phyloP scores from a whole-genome alignment of 352 stramenopile genomes.

The Vaucheria bursata region DNA sequence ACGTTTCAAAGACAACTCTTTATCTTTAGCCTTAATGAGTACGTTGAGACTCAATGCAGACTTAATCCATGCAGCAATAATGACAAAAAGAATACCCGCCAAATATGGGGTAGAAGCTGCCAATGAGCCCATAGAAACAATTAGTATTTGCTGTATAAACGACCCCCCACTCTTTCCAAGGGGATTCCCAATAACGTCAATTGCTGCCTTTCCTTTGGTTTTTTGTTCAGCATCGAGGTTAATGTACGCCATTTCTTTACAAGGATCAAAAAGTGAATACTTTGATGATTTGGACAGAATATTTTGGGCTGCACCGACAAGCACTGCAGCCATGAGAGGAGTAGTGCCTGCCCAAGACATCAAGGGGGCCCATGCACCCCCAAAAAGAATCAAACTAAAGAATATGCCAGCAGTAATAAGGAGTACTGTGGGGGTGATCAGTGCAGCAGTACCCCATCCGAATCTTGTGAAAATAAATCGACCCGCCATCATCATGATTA shows the following conservation, averaged over 20 bases:
- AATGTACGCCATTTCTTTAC: constrained; percentile 78
- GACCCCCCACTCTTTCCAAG: constrained; percentile 70
- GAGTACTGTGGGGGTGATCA: constrained; percentile 62
- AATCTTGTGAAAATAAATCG: constrained; percentile 67
- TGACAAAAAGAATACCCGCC: constrained; percentile 56
- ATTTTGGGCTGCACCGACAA: constrained; percentile 64
- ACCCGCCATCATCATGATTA: constrained; percentile 73
- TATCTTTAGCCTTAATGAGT: constrained; percentile 50
- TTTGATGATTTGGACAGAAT: constrained; percentile 69
- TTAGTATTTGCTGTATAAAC: constrained; percentile 65
- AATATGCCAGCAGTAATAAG: constrained; percentile 53
- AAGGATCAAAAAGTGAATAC: constrained; percentile 70
- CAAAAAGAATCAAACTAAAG: constrained; percentile 67
- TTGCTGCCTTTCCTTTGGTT: constrained; percentile 70
- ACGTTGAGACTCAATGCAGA: constrained; percentile 55
- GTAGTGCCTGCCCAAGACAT: constrained; percentile 56
- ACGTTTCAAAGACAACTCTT: too few relatives aligned
- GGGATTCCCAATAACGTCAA: constrained; percentile 70
- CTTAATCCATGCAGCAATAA: constrained; percentile 62
- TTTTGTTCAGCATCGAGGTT: constrained; percentile 62
- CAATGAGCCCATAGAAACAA: constrained; percentile 66
- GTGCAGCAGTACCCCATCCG: constrained; percentile 64
- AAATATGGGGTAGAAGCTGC: constrained; percentile 65
- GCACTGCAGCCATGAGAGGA: constrained; percentile 68
- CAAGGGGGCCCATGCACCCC: constrained; percentile 16